phyloP scores from a whole-genome alignment of 2,329 filamentous ascomycete genomes.

The Colletotrichum limetticola region DNA sequence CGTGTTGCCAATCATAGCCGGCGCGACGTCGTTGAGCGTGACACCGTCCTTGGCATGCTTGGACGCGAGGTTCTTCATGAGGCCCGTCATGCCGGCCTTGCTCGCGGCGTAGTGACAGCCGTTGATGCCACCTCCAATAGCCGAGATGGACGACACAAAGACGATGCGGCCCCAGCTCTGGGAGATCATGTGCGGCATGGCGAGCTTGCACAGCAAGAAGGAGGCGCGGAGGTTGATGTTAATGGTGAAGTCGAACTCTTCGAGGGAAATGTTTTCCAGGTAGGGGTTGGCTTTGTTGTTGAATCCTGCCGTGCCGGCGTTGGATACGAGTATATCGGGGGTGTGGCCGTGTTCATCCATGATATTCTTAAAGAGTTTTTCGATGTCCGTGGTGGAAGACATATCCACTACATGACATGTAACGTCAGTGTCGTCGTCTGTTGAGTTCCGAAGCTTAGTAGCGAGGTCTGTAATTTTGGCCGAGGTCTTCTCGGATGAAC shows the following conservation, averaged over 20 bases:
- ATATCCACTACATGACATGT: constrained; percentile 70
- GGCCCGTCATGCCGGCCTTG: constrained; percentile 70
- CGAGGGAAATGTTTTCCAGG: constrained; percentile 68
- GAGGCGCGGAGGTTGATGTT: constrained; percentile 71
- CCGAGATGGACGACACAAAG: constrained; percentile 72
- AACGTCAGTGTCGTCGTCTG: constrained; percentile 43
- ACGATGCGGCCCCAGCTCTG: constrained; percentile 72
- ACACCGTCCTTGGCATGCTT: constrained; percentile 70
- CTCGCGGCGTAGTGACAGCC: constrained; percentile 70
- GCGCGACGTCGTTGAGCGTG: constrained; percentile 75
- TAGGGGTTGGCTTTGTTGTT: constrained; percentile 69
- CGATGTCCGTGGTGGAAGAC: constrained; percentile 61
- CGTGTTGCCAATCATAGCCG: constrained; percentile 74
- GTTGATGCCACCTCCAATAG: constrained; percentile 71
- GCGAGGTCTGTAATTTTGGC: constrained; percentile 22
- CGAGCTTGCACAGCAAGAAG: constrained; percentile 70
- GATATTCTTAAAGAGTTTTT: constrained; percentile 65
- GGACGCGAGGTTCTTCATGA: constrained; percentile 73
- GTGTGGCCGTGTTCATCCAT: constrained; percentile 60
- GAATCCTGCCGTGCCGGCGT: constrained; percentile 60
- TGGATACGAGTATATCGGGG: constrained; percentile 73
- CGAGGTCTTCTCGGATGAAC: constrained; percentile 41
- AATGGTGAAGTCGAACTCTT: constrained; percentile 73
- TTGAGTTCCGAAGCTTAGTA: neutral
- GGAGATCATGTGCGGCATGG: constrained; percentile 68